Conservation (phyloP, 2,329 filamentous ascomycete genomes). For the Gyromitra esculenta region DNA sequence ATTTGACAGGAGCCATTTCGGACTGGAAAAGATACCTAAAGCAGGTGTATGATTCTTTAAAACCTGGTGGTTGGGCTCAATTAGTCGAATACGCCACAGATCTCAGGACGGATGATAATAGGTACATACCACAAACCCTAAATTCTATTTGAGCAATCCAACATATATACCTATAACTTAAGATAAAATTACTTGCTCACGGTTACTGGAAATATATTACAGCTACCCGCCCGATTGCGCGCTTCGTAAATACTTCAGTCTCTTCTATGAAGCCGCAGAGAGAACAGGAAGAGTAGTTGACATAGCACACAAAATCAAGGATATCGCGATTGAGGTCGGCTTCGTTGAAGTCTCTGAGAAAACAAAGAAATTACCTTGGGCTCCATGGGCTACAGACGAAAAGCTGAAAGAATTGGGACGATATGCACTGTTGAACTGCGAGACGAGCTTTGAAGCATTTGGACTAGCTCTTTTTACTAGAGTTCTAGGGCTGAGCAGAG, state of each 20-base stretch:
- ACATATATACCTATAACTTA: neutral
- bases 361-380: constrained; percentile 61
- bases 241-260: constrained; percentile 36
- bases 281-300: constrained; percentile 36
- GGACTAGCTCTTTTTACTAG: constrained; percentile 66
- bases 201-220: constrained; percentile 56
- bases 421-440: constrained; percentile 37
- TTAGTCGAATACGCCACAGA: constrained; percentile 49
- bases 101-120: constrained; percentile 57
- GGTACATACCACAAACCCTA: constrained; percentile 8
- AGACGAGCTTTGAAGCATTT: constrained; percentile 62
- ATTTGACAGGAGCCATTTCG: constrained; percentile 68
- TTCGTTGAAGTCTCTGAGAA: constrained; percentile 60
- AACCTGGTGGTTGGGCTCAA: constrained; percentile 51
- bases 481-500: constrained; percentile 64
- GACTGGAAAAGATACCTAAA: constrained; percentile 68
- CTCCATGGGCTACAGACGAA: constrained; percentile 60
- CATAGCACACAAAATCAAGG: constrained; percentile 33
- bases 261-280: constrained; percentile 28
- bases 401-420: constrained; percentile 61
- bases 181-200: neutral
- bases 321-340: constrained; percentile 57
- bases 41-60: constrained; percentile 61
- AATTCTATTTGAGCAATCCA: neutral
- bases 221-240: constrained; percentile 54